Conservation (phyloP, 2,329 filamentous ascomycete genomes). For the Scopulariopsis brevicaulis region DNA sequence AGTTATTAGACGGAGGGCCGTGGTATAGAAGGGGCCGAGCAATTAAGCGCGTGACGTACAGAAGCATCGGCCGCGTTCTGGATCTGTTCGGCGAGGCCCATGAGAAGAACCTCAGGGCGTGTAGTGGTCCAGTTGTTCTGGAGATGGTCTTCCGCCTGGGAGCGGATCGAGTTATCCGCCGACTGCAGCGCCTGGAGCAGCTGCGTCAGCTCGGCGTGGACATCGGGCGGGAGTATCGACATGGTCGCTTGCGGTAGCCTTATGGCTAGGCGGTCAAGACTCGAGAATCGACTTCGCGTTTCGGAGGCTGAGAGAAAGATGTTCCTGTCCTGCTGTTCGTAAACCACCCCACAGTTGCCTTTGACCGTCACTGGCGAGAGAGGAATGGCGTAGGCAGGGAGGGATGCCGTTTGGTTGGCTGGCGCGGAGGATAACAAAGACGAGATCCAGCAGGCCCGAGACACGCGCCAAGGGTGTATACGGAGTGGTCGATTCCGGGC, state of each 20-base stretch:
- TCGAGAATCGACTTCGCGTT: neutral
- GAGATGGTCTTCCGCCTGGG: constrained; percentile 80
- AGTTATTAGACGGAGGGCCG: neutral
- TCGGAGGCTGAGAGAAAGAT: neutral
- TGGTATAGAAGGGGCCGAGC: neutral
- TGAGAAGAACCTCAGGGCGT: constrained; percentile 77
- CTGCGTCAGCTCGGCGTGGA: constrained; percentile 74
- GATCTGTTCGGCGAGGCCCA: constrained; percentile 91
- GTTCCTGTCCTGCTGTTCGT: neutral
- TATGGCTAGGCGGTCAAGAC: neutral
- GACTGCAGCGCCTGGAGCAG: constrained; percentile 83
- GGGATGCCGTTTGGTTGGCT: neutral
- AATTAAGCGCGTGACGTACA: constrained; percentile 30
- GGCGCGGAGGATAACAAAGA: neutral
- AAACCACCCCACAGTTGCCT: neutral
- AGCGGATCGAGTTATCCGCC: constrained; percentile 74
- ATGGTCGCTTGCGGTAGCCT: constrained; percentile 30
- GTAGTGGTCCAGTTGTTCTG: constrained; percentile 79
- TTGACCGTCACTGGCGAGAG: neutral
- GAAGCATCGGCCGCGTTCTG: constrained; percentile 61
- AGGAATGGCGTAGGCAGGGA: neutral
- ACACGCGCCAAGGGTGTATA: neutral
- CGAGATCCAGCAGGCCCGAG: neutral
- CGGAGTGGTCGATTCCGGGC: neutral
- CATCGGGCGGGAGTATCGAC: constrained; percentile 78